These are phyloP conservation scores for Arxiozyma slooffiae DNA, from an alignment of 1,139 yeast species.

Conservation along the genomic window DNA sequence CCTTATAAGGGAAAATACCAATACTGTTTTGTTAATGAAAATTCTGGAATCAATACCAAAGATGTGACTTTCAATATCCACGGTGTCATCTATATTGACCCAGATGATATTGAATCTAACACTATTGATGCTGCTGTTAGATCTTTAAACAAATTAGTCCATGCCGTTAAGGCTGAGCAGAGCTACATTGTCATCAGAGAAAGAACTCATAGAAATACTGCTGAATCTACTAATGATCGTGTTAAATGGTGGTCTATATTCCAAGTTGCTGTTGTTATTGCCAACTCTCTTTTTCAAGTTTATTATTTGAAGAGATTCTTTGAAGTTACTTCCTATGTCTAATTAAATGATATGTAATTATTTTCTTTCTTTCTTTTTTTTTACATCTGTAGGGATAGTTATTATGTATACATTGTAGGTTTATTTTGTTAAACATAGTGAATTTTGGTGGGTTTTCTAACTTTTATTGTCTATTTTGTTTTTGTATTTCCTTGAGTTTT, in stretches of 20 bases:
- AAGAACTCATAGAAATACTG: conserved; percentile 96
- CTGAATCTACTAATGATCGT: conserved; percentile 92
- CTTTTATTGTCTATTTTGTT: too few relatives aligned
- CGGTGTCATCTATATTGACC: conserved; percentile 82
- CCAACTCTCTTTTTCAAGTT: conserved; percentile 85
- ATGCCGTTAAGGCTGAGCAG: conserved; percentile 86
- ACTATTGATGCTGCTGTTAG: conserved; percentile 79
- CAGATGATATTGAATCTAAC: conserved; percentile 71
- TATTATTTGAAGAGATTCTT: conserved; percentile 89
- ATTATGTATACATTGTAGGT: background rate
- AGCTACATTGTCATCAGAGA: conserved; percentile 91
- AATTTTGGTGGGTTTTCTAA: too few relatives aligned
- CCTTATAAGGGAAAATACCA: conserved; percentile 61
- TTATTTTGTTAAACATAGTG: background rate
- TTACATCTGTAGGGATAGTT: background rate
- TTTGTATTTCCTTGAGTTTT: too few relatives aligned
- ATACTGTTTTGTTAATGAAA: conserved; percentile 89
- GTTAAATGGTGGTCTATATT: conserved; percentile 97
- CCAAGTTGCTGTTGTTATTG: conserved; percentile 77
- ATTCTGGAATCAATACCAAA: conserved; percentile 58
- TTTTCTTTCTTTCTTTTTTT: too few relatives aligned
- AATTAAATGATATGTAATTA: background rate
- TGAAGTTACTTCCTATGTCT: conserved; percentile 84
- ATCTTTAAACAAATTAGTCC: conserved; percentile 63
- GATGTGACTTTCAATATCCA: conserved; percentile 94